Base-by-base conservation (phyloP, 2,329 filamentous ascomycete species). In the Hymenoscyphus occultus region DNA sequence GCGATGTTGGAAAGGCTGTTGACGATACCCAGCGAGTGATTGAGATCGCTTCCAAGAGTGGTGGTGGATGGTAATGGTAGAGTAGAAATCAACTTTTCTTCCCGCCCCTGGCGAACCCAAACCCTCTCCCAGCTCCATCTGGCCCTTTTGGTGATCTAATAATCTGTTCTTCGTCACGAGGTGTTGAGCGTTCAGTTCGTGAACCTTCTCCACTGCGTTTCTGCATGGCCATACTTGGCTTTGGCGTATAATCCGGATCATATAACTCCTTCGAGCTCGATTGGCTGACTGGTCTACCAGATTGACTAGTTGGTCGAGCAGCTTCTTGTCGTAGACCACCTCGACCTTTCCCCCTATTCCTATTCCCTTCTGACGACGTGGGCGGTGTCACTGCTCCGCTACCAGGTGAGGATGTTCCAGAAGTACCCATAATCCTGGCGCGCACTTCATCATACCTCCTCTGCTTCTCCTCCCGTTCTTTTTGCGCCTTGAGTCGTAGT, bases 391-490 rank as follows among this genome's bases (percentile, higher is more conserved):
- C 80, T 10, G 19, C 19, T 28, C 45, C 45, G 57, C 80, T 84
- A 10, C 86, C 86, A 0, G 88, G 86, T 3, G 86, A 86, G 3
- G 87, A 88, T 7, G 82, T 81, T 1, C 87, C 85, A 0, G 88
- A 84, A 7, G 71, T 73, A 22, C 93, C 93, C 77, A 97, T 94
- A 63, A 97, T 89, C 75, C 93, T 90, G 72, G 94, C 92, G 39
- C 94, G 85, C 5, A 89, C 91, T 79, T 97, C 93, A 67, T 96
- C 91, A 76, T 97, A 97, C 67, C 90, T 90, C 64, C 88, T 88
- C 80, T 96, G 91, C 80, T 95, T 97, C 79, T 96, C 93, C 74
- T 96, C 93, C 10, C 88, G 85, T 71, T 96, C 92, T 59, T 85
- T 84, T 75, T 92, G 87, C 62, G 93, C 91, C 74, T 90, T 90